Evolutionary conservation across 805 yeast species (phyloP).

Genomic region (Lipomyces yamanashiensis): DNA sequence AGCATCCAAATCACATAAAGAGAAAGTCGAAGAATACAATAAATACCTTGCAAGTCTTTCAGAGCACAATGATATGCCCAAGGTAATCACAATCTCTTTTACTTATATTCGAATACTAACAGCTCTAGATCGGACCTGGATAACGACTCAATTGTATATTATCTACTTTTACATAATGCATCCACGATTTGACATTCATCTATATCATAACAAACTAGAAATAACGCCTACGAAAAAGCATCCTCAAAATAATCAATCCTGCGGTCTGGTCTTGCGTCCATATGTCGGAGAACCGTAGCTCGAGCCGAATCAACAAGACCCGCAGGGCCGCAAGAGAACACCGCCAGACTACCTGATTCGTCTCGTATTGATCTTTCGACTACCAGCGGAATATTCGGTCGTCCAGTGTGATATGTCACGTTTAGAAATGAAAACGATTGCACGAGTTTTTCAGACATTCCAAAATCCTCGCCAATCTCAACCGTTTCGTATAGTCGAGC

Average conservation of each 20-base stretch:
- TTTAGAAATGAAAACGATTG: conserved; percentile 1
- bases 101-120: neutral
- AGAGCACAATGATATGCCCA: conserved; percentile 42
- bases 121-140: conserved; percentile 29
- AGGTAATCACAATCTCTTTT: conserved; percentile 17
- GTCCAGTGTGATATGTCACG: conserved; percentile 32
- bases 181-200: too few species aligned
- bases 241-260: conserved; percentile 76
- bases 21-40: conserved; percentile 40
- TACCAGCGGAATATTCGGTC: conserved; percentile 55
- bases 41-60: conserved; percentile 37
- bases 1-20: conserved; percentile 38
- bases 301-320: conserved; percentile 62
- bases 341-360: conserved; percentile 53
- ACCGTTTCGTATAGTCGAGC: conserved; percentile 6
- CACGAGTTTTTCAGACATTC: conserved; percentile 5
- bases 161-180: neutral
- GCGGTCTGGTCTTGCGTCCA: conserved; percentile 49
- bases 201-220: neutral
- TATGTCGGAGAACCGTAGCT: conserved; percentile 51
- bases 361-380: conserved; percentile 42
- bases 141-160: conserved; percentile 3
- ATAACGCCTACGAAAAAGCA: conserved; percentile 61
- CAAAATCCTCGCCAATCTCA: conserved; percentile 13
- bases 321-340: conserved; percentile 68